Base-by-base conservation (phyloP, 139 green algal genomes). In the Coccomyxa sp. region DNA sequence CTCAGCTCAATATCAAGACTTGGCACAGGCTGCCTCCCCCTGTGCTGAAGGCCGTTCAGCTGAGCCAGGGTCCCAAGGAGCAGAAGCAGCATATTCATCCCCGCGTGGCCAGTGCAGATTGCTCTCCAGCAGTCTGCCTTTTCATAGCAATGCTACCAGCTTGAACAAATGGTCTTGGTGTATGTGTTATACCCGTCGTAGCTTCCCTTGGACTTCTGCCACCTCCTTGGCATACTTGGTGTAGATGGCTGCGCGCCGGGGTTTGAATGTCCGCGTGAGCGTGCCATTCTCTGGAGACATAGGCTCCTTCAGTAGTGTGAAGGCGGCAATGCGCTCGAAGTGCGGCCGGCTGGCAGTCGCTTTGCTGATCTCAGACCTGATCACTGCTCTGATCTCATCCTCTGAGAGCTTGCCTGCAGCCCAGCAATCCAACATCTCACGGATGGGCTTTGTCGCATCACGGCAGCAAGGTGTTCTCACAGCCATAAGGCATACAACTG, bases 201-300 rank as follows among this genome's bases (percentile, higher is more conserved):
- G 86, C 55, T 75, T 75, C 6, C 14, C 33, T 77, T 89, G 39
- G 35, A 97, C 87, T 10, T 50, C 7, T 5, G 76, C 75, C 3
- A 91, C 82, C 69, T 91, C 54, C 0, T 14, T 7, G 0, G 44
- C 39, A 40, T 96, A 92, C 54, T 83, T 78, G 68, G 88, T 35
- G 41, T 84, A 70, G 35, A 98, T 93, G 22, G 84, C 86, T 1
- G 83, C 55, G 27, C 93, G 79, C 39, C 90, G 77, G 8, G 90
- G 89, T 86, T 98, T 98, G 86, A 98, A 92, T n/a, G 93, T 98
- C 44, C 90, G 85, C 0, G 95, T 98, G 31, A 98, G 88, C 1
- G 93, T 96, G 73, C 92, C 95, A 68, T 90, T 90, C 7, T 98
- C 95, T 0, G 93, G 77, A 33, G 41, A 86, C 73, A 97, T 89